Base-by-base conservation (phyloP, 768 basidiomycete species). In the Ephemerocybe angulata region DNA sequence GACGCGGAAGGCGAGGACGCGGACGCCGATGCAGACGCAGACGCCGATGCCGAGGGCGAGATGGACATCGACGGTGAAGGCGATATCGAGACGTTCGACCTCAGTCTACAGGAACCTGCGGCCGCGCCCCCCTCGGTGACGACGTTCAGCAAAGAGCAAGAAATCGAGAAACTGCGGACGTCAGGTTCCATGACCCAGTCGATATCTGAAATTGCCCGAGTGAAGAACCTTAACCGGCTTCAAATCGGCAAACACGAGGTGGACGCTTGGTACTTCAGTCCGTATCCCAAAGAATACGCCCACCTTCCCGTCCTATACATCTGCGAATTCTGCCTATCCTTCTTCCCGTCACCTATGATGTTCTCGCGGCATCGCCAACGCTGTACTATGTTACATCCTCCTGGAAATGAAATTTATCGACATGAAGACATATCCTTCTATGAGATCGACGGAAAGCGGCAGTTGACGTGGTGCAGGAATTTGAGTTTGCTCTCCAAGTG, bases 191-290 rank as follows among this genome's bases (percentile, higher is more conserved):
- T 99, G 95, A 98, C 97, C 3, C 97, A 99, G 72, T 93, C 92
- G 46, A 91, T 98, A 57, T 96, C 93, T 49, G 97, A 99, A 75
- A 88, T 99, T 63, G 90, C 96, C 17, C 87, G 97, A 50, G 97
- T 99, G 64, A 98, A 98, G 78, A 99, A 99, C 69, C 80, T 99
- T 62, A 97, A 98, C 70, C 86, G 90, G 55, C 81, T 99, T 27
- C 93, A 96, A 69, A 98, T 99, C 58, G 97, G 97, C 54, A 85
- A 83, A 68, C 88, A 97, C 75, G 93, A 97, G 73, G 92, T 99
- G 62, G 97, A 99, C 63, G 88, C 97, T n/a, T 99, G 97, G 97
- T 99, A 99, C 72, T 98, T 98, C 79, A 94, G 91, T 64, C 97
- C 97, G 22, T 99, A 98, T 74, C 97, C 97, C 11, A 89, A 92